Evolutionary conservation across 2,329 filamentous ascomycete species (phyloP).

Genomic region (Bipolaris cookei): DNA sequence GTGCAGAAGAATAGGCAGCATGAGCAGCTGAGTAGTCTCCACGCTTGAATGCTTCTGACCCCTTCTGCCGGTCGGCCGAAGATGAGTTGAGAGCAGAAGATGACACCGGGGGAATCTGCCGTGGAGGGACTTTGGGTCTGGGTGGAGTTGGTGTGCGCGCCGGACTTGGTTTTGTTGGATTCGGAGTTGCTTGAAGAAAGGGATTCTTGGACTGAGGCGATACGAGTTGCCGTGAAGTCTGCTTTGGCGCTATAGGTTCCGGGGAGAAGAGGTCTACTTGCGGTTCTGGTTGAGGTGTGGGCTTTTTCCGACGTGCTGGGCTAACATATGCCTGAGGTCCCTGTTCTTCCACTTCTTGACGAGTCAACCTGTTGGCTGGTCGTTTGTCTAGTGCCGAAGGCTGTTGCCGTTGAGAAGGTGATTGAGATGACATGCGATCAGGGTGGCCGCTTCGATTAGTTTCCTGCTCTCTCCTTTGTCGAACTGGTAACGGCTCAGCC

Average conservation of each 20-base stretch:
- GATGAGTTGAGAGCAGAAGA: slow-evolving; percentile 74
- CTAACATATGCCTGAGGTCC: slow-evolving; percentile 85
- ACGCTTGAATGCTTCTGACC: slow-evolving; percentile 88
- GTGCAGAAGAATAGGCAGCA: slow-evolving; percentile 77
- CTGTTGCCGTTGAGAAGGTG: slow-evolving; percentile 48
- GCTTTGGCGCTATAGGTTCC: slow-evolving; percentile 34
- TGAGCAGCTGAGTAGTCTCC: slow-evolving; percentile 92
- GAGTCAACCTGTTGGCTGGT: slow-evolving; percentile 68
- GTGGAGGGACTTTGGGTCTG: slow-evolving; percentile 58
- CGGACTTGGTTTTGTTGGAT: slow-evolving; percentile 43
- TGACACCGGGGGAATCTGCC: slow-evolving; percentile 71
- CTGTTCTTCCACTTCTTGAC: slow-evolving; percentile 79
- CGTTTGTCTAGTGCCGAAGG: slow-evolving; percentile 38
- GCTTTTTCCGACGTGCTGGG: slow-evolving; percentile 78
- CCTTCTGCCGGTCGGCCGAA: slow-evolving; percentile 77
- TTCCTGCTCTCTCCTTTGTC: slow-evolving; percentile 36
- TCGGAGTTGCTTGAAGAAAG: slow-evolving; percentile 42
- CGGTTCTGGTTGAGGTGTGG: slow-evolving; percentile 58
- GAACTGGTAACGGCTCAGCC: slow-evolving; percentile 29
- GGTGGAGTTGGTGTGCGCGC: slow-evolving; percentile 51
- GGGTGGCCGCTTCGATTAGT: slow-evolving; percentile 36
- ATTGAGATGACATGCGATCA: slow-evolving; percentile 49
- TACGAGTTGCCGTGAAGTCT: slow-evolving; percentile 39
- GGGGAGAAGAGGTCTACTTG: slow-evolving; percentile 66
- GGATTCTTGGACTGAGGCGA: slow-evolving; percentile 50